Evolutionary conservation across 495 filamentous ascomycete species (phyloP), one percentile per base, ranked within the genome.

Genomic region (Neurospora tetrasperma): DNA sequence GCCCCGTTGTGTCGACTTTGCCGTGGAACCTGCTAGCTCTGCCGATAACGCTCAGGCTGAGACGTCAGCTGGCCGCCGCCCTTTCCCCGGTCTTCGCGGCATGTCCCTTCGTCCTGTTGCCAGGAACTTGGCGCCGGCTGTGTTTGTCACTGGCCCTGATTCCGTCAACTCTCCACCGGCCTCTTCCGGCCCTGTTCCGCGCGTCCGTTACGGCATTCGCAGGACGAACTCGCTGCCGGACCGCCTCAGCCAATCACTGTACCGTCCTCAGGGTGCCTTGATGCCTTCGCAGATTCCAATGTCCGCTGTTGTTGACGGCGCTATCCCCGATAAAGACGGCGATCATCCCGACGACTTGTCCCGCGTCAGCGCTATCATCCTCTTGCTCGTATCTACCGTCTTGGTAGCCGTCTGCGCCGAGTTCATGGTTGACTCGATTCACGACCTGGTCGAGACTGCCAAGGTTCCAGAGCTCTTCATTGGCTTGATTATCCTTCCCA

Each of bases 401-500:
- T 85, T 97, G 2, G 93, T 97, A 1, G 93, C 94, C 1, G 82
- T 92, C 18, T 97, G 94, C 80, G 94, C 94, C 73, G 93, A 97
- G 75, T 96, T 95, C 82, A 87, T 97, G 72, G 92, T 96, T 27
- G 90, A 90, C 73, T 89, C 90, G 66, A 97, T 97, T 75, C 87
- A 92, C 69, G 86, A 84, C 38, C 89, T 97, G 79, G 87, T 95
- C 23, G 76, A 76, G 40, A 83, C 84, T 10, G 85, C 84, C 44
- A 81, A 82, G 35, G 81, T 96, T 70, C 91, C 89, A 75, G 88
- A 94, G 78, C 89, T 91, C 9, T 97, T 97, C 76, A 92, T 97
- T 76, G 93, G 94, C 71, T 83, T 97, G 5, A 96, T 97, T 78
- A 90, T 97, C 74, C 82, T 97, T 2, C 94, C 94, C 27, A 94